Evolutionary conservation across 441 rosid genomes (phyloP), one percentile per base, ranked within the genome.

Genomic region (Pelargonium fulgidum): DNA sequence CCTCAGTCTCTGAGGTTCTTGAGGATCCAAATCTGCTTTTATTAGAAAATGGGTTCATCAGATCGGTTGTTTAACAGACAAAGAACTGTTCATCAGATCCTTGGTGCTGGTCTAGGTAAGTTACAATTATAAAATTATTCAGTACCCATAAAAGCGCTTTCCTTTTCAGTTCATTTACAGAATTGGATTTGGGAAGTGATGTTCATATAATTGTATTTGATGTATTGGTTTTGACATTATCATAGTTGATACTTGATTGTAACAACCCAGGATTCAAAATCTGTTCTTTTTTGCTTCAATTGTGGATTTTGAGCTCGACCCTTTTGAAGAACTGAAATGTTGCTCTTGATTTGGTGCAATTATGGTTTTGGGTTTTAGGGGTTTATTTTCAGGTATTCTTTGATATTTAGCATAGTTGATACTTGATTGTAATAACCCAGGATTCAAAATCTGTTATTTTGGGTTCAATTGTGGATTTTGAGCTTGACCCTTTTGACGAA

Each of bases 71-170:
- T 91, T 74, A 80, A 80, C 72, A 78, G 99, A 82, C 85, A 85
- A 44, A 85, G 72, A 75, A 86, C 82, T 72, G 64, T 91, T 73
- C 91, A 89, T 78, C 87, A 89, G 79, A 80, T 93, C 80, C 82
- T 93, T 11, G 97, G 99, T 36, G 90, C 92, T 47, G 90, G 91
- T 68, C 78, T 82, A 73, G 81, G 98, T 93, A 73, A 78, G 86
- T 76, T 19, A 19, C 8, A 36, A 5, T 36, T 36, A 36, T 36
- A 36, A 22, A 24, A 7, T 14, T 61, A 47, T 56, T 58, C 61
- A 14, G 42, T 62, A 11, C 45, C 64, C 19, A 4, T 16, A 0
- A 52, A 24, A 2, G 1, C 41, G 19, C 59, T 10, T 24, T 39
- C 14, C 62, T 67, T 64, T 61, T 50, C 33, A 22, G 67, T 41